Evolutionary conservation across 768 basidiomycete species (phyloP).

Genomic region (Pilatotrama ljubarskyi): DNA sequence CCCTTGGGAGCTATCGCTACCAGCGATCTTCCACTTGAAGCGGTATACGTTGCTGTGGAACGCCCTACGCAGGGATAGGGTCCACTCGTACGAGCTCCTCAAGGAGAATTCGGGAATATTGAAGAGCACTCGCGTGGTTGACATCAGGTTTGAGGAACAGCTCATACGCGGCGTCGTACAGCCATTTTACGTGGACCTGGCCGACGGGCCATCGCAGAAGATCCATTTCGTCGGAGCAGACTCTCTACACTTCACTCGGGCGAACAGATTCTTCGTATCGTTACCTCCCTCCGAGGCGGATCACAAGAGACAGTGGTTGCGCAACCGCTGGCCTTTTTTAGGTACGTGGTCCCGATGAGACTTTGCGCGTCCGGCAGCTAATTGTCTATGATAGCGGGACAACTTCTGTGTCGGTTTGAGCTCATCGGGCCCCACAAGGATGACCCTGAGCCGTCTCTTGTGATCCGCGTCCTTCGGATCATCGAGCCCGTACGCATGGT

Average conservation of each 20-base stretch:
- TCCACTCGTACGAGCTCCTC: background rate
- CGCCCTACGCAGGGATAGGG: background rate
- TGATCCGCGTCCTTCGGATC: background rate
- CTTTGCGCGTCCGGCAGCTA: no score
- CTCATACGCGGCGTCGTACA: background rate
- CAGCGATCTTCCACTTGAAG: background rate
- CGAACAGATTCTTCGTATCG: background rate
- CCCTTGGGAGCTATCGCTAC: slow-evolving; percentile 3
- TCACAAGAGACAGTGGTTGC: no score
- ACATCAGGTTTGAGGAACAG: background rate
- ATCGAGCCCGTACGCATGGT: slow-evolving; percentile 2
- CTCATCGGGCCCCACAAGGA: no score
- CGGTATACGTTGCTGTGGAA: background rate
- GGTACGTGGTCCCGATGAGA: no score
- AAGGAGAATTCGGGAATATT: background rate
- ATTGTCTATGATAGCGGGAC: no score
- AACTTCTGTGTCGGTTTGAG: no score
- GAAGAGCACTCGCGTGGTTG: background rate
- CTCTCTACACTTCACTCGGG: background rate
- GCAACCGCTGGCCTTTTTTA: no score
- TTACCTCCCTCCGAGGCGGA: no score
- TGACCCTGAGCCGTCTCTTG: background rate
- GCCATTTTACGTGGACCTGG: slow-evolving; percentile 6
- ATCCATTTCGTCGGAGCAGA: background rate
- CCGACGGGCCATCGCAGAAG: background rate